A percentile compares a stretch with the other conserved stretches of the same genome.
phyloP scores from a whole-genome alignment of 2,329 filamentous ascomycete genomes.

The Colletotrichum higginsianum region DNA sequence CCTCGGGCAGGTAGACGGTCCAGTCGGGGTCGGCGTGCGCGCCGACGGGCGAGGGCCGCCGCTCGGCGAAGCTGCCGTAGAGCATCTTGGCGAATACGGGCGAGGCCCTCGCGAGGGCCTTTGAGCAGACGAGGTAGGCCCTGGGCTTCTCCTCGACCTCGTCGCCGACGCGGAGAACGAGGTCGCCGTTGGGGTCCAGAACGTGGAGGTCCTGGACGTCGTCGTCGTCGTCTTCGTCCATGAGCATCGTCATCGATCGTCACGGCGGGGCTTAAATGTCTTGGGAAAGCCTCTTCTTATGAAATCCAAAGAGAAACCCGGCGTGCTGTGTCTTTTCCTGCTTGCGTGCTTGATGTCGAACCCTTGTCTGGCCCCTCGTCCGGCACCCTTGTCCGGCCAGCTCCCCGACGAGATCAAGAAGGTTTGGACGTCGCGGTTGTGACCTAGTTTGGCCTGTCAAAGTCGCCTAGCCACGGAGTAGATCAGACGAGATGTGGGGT shows the following conservation, averaged over 20 bases:
- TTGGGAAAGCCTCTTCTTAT: not conserved
- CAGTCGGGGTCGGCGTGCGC: constrained; percentile 41
- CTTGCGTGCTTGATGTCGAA: too few relatives aligned
- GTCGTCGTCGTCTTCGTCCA: constrained; percentile 17
- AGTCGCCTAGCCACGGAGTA: too few relatives aligned
- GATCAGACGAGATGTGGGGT: too few relatives aligned
- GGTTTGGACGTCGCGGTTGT: too few relatives aligned
- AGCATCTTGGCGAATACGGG: constrained; percentile 50
- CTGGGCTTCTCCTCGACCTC: constrained; percentile 9
- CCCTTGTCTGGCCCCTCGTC: too few relatives aligned
- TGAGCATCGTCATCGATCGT: not conserved
- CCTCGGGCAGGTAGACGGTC: constrained; percentile 50
- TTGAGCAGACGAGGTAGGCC: constrained; percentile 47
- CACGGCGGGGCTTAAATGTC: too few relatives aligned
- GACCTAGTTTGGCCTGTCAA: too few relatives aligned
- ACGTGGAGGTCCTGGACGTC: not conserved
- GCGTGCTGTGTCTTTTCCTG: too few relatives aligned
- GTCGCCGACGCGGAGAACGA: constrained; percentile 7
- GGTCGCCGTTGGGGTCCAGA: constrained; percentile 22
- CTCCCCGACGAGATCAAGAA: too few relatives aligned
- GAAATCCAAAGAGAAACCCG: not conserved
- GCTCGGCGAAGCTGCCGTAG: constrained; percentile 48
- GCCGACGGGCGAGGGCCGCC: constrained; percentile 16
- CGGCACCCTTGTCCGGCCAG: too few relatives aligned
- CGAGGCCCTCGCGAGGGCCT: constrained; percentile 47